phyloP scores from a whole-genome alignment of 805 yeast species.

The Nakazawaea peltata region DNA sequence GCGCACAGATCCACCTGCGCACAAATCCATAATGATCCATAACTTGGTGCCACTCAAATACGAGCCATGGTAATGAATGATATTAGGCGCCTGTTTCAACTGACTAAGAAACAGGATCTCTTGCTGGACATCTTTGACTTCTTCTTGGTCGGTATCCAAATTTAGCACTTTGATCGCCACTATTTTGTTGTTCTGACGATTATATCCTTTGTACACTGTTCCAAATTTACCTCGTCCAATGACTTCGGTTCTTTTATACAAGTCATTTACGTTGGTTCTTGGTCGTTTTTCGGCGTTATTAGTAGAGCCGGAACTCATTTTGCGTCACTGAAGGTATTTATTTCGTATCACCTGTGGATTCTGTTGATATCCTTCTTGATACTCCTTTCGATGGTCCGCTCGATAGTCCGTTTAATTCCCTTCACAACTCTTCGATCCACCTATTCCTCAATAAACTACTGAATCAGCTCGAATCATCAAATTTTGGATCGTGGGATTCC shows the following conservation, averaged over 20 bases:
- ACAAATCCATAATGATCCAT: conserved; percentile 97
- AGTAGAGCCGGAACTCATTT: no score
- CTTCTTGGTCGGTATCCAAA: conserved; percentile 89
- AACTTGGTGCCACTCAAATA: conserved; percentile 80
- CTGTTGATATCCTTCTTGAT: no score
- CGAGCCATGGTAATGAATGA: conserved; percentile 88
- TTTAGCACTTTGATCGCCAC: conserved; percentile 92
- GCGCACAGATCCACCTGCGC: conserved; percentile 93
- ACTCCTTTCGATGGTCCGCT: no score
- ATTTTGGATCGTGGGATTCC: no score
- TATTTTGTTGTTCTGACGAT: conserved; percentile 60
- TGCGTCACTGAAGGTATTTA: no score
- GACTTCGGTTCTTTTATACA: conserved; percentile 77
- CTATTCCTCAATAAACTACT: no score
- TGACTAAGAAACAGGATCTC: conserved; percentile 85
- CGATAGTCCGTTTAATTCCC: no score
- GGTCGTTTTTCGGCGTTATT: neutral
- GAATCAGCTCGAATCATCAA: no score
- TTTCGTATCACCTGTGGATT: no score
- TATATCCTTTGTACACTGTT: conserved; percentile 83
- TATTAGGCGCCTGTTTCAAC: conserved; percentile 79
- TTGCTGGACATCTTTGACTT: conserved; percentile 88
- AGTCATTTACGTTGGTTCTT: conserved; percentile 14
- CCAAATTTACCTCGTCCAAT: conserved; percentile 98
- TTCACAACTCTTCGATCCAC: neutral